These are phyloP conservation scores for Leptographium procerum DNA, from an alignment of 2,329 filamentous ascomycete genomes.

Conservation along the genomic window DNA sequence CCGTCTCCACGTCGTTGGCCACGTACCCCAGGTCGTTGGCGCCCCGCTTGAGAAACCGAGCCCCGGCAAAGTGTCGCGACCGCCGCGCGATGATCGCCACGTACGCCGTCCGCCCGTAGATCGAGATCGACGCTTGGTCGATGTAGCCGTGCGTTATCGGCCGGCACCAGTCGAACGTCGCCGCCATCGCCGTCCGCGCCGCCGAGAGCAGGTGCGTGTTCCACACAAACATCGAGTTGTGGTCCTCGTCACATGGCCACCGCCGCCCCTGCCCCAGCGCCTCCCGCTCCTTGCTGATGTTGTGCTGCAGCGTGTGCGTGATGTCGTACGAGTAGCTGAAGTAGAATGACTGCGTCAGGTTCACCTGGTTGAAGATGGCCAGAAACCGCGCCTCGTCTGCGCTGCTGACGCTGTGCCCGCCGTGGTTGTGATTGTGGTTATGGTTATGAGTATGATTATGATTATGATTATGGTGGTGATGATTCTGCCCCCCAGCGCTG, in stretches of 20 bases:
- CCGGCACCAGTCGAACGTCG: conserved; percentile 90
- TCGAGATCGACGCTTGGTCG: conserved; percentile 72
- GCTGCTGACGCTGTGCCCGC: conserved; percentile 12
- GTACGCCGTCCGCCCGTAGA: conserved; percentile 82
- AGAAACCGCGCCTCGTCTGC: conserved; percentile 85
- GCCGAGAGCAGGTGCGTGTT: conserved; percentile 82
- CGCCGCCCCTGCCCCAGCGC: conserved; percentile 54
- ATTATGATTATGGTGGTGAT: too few species aligned
- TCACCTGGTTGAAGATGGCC: conserved; percentile 78
- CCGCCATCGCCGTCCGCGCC: conserved; percentile 55
- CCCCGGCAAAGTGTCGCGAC: conserved; percentile 88
- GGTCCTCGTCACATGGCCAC: conserved; percentile 49
- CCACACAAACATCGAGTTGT: conserved; percentile 97
- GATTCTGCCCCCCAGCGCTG: too few species aligned
- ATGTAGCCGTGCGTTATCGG: conserved; percentile 95
- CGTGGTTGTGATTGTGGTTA: not conserved
- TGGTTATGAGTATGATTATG: too few species aligned
- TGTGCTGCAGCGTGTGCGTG: conserved; percentile 82
- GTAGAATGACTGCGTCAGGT: conserved; percentile 86
- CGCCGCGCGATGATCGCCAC: conserved; percentile 88
- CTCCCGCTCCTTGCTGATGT: conserved; percentile 70
- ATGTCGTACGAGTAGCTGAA: conserved; percentile 98
- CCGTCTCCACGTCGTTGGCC: conserved; percentile 96
- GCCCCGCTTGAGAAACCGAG: conserved; percentile 85
- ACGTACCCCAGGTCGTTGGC: conserved; percentile 93